Conservation (phyloP, 495 filamentous ascomycete species). For the Evernia prunastri region DNA sequence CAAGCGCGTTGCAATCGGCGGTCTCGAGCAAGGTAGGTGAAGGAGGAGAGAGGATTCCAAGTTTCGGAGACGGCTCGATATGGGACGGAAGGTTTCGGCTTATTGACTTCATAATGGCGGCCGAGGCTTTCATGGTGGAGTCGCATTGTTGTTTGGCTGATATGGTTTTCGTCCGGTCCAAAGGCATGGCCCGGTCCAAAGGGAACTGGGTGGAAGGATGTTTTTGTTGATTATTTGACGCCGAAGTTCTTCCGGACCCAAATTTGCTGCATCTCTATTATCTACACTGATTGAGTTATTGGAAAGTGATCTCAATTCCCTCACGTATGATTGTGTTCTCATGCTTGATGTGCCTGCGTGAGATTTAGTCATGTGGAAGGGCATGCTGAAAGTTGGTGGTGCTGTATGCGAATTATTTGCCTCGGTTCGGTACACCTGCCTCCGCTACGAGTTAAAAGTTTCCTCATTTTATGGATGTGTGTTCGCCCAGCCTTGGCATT, state of each 20-base stretch:
- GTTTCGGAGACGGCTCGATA: background rate
- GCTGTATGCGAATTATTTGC: too few species aligned
- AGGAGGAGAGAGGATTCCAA: background rate
- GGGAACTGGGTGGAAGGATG: background rate
- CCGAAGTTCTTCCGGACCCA: background rate
- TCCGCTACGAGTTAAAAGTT: conserved; percentile 2
- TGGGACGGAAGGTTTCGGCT: background rate
- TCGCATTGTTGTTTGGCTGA: background rate
- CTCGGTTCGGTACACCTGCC: conserved; percentile 1
- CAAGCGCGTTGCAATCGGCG: background rate
- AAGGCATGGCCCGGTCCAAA: conserved; percentile 13
- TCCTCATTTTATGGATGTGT: background rate
- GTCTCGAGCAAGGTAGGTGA: background rate
- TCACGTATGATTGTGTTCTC: too few species aligned
- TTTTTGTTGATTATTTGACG: too few species aligned
- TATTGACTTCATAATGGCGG: background rate
- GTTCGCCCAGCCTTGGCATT: background rate
- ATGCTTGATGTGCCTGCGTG: too few species aligned
- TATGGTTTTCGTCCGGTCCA: conserved; percentile 5
- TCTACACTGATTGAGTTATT: too few species aligned
- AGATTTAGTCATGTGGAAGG: too few species aligned
- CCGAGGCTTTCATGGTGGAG: conserved; percentile 8
- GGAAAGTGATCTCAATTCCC: too few species aligned
- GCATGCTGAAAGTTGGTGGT: too few species aligned
- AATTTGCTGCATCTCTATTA: too few species aligned